Evolutionary conservation across 2,329 filamentous ascomycete species (phyloP).

Genomic region (Tothia fuscella): DNA sequence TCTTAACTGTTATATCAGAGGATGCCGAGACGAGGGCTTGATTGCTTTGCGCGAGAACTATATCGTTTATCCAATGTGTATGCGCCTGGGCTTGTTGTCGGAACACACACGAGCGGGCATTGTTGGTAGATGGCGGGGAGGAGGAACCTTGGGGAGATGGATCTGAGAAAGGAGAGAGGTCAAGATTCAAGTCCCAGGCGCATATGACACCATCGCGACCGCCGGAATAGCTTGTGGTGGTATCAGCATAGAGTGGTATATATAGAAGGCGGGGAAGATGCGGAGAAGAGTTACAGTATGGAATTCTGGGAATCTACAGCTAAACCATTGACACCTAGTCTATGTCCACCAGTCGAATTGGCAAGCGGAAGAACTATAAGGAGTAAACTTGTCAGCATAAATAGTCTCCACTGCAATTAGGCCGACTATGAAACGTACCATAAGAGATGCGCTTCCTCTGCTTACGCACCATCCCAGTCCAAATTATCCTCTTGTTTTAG

Average conservation of each 20-base stretch:
- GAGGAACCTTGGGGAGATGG: slow-evolving; percentile 12
- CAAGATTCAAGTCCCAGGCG: slow-evolving; percentile 79
- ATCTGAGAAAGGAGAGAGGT: slow-evolving; percentile 32
- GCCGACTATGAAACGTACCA: slow-evolving; percentile 24
- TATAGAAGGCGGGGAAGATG: slow-evolving; percentile 9
- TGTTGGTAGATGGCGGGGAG: slow-evolving; percentile 32
- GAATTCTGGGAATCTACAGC: slow-evolving; percentile 73
- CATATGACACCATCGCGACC: slow-evolving; percentile 92
- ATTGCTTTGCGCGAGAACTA: slow-evolving; percentile 67
- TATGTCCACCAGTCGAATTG: slow-evolving; percentile 69
- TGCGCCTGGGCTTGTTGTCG: slow-evolving; percentile 64
- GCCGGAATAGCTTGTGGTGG: slow-evolving; percentile 68
- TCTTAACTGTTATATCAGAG: slow-evolving; percentile 85
- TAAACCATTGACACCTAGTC: slow-evolving; percentile 88
- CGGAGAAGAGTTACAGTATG: slow-evolving; percentile 75
- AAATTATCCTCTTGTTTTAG: no score
- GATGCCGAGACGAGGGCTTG: slow-evolving; percentile 76
- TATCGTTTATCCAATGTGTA: slow-evolving; percentile 94
- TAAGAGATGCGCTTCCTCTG: slow-evolving; percentile 42
- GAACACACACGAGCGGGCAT: slow-evolving; percentile 32
- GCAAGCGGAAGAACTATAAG: slow-evolving; percentile 56
- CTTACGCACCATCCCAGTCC: slow-evolving; percentile 35
- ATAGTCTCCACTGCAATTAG: neutral
- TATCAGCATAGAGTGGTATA: slow-evolving; percentile 13
- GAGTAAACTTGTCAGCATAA: neutral